These are phyloP conservation scores for Yamadazyma endophytica DNA, from an alignment of 805 yeast species.

Conservation along the genomic window DNA sequence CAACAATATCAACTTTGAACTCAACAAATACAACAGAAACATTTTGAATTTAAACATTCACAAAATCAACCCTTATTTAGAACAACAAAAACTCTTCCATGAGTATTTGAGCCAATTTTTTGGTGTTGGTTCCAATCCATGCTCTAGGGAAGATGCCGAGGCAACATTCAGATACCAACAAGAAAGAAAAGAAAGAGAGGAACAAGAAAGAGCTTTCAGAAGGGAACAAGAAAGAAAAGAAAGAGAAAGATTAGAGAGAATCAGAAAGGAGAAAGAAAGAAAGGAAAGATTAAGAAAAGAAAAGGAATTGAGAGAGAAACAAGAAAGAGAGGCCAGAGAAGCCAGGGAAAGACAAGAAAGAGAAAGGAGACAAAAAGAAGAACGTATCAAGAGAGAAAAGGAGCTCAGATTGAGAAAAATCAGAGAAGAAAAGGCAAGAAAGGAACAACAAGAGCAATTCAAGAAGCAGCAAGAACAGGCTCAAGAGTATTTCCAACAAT, in stretches of 20 bases:
- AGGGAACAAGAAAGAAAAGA: constrained; percentile 1
- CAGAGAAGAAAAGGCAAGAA: constrained; percentile 9
- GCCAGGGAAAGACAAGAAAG: constrained; percentile 5
- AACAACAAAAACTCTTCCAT: constrained; percentile 6
- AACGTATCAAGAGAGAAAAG: constrained; percentile 9
- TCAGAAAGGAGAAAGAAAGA: constrained; percentile 3
- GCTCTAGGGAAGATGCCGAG: neutral
- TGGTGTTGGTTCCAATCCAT: neutral
- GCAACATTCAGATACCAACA: constrained; percentile 1
- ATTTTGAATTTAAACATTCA: constrained; percentile 35
- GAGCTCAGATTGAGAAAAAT: constrained; percentile 11
- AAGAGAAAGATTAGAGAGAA: constrained; percentile 3
- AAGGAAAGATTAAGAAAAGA: constrained; percentile 5
- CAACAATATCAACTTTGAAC: constrained; percentile 30
- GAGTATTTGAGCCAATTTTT: constrained; percentile 7
- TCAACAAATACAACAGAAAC: constrained; percentile 20
- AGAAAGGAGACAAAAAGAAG: constrained; percentile 5
- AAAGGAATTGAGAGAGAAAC: constrained; percentile 1
- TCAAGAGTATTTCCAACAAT: too few species aligned
- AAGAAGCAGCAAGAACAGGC: constrained; percentile 16
- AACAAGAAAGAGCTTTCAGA: constrained; percentile 3
- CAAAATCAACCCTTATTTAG: constrained; percentile 21
- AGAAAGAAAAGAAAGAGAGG: constrained; percentile 2
- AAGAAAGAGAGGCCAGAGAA: constrained; percentile 7
- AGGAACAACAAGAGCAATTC: constrained; percentile 4